Conservation (phyloP, 2,329 filamentous ascomycete species). For the Trichophyton simii region DNA sequence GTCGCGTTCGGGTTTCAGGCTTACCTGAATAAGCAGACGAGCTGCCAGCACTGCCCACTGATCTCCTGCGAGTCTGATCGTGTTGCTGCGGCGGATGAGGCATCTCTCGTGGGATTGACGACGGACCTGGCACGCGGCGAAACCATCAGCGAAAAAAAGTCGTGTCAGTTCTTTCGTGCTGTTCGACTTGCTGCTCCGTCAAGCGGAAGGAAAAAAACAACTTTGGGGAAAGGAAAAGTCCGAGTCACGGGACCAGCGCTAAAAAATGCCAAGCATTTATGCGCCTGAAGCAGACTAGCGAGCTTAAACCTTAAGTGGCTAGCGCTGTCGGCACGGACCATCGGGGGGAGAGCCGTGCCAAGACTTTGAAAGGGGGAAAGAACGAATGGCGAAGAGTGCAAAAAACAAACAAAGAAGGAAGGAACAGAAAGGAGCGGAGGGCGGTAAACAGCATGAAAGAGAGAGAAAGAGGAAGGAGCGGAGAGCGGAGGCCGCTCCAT, state of each 20-base stretch:
- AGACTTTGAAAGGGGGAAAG: not conserved
- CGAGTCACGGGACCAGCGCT: conserved; percentile 1
- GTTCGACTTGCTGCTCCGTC: too few species aligned
- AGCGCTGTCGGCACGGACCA: not conserved
- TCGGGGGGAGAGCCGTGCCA: not conserved
- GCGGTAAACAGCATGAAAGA: not conserved
- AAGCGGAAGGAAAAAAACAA: not conserved
- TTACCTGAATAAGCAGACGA: conserved; percentile 26
- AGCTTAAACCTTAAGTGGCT: not conserved
- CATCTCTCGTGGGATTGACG: conserved; percentile 21
- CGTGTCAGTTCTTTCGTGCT: too few species aligned
- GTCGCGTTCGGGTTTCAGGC: conserved; percentile 14
- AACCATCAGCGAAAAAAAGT: conserved; percentile 6
- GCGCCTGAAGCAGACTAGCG: not conserved
- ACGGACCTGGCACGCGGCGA: conserved; percentile 4
- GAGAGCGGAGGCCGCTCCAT: not conserved
- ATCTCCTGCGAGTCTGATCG: conserved; percentile 25
- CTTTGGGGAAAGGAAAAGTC: not conserved
- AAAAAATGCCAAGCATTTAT: not conserved
- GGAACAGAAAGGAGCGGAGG: not conserved
- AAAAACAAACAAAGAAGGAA: not conserved
- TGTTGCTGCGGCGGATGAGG: conserved; percentile 23
- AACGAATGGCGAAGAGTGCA: not conserved
- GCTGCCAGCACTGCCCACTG: conserved; percentile 27
- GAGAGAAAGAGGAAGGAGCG: not conserved